phyloP scores from a whole-genome alignment of 75 land plant species.

The Selaginella moellendorffii region DNA sequence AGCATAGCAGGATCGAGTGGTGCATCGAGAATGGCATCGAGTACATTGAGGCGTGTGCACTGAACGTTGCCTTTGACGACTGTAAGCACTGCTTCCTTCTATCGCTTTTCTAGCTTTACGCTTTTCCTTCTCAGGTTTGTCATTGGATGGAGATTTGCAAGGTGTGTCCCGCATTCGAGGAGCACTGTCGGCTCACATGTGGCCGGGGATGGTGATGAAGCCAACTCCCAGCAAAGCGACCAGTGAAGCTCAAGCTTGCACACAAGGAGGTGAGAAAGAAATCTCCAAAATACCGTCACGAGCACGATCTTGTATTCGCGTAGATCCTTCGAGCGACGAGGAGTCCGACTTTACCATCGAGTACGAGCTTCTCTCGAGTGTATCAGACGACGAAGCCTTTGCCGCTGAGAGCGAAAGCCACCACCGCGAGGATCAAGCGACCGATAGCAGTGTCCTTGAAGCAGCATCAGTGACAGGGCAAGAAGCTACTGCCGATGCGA shows the following conservation, averaged over 20 bases:
- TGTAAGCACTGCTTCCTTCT: conserved; percentile 58
- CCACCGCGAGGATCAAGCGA: no score
- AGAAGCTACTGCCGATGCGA: not conserved
- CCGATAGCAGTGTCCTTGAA: no score
- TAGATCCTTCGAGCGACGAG: conserved; percentile 53
- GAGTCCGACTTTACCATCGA: conserved; percentile 71
- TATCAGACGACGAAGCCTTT: conserved; percentile 77
- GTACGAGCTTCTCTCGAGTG: conserved; percentile 67
- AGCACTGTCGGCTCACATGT: conserved; percentile 92
- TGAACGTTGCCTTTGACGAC: conserved; percentile 70
- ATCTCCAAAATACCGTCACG: no score
- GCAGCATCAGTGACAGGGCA: no score
- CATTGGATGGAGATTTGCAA: conserved; percentile 83
- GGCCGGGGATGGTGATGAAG: conserved; percentile 92
- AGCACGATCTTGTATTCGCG: no score
- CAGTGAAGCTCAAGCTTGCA: conserved; percentile 17
- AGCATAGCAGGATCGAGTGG: conserved; percentile 60
- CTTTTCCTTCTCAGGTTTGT: conserved; percentile 42
- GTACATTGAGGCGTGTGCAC: conserved; percentile 86
- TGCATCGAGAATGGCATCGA: conserved; percentile 60
- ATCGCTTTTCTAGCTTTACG: no score
- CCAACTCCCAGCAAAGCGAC: conserved; percentile 38
- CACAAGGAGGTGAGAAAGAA: no score
- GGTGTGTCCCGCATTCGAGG: conserved; percentile 68
- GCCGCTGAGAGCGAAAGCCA: conserved; percentile 25